Evolutionary conservation across 345 rosid species (phyloP), one percentile per base, ranked within the genome.

Genomic region (Rhodamnia rubescens): DNA sequence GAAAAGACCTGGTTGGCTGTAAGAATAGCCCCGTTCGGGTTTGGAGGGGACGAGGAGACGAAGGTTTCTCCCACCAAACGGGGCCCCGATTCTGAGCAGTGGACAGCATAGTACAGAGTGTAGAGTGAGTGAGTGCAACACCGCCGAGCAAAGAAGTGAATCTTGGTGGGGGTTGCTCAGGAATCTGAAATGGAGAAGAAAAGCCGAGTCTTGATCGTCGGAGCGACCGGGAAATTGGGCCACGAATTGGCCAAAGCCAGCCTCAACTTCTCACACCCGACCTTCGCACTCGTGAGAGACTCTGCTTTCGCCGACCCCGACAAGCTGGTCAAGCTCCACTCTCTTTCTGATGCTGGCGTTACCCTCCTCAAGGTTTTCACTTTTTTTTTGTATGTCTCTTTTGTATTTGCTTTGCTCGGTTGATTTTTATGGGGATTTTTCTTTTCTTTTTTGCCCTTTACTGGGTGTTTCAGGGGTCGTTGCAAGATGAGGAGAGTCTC

Each of bases 201-300:
- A 88, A 93, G 94, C 93, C 94, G 61, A 87, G 92, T 94, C 49
- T 86, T 96, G 89, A 89, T 96, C 74, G 91, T 96, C 36, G 98
- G 96, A 84, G 96, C 91, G 85, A 93, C 96, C 0, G 98, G 98
- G 85, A 89, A 92, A 83, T 83, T 94, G 84, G 98, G 98, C 7
- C 84, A 89, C 80, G 90, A 90, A 54, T 86, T 94, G 84, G 95
- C 95, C 52, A 87, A 85, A 84, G 90, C 87, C 85, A 92, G 94
- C 88, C 89, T 93, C 54, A 83, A 88, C 80, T 91, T 85, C 83
- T 87, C 82, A 20, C 96, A 94, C 86, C 95, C 92, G 3, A 95
- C 98, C 22, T 94, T 90, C 85, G 90, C 90, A 44, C 93, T 95
- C 75, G 90, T 91, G 81, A 92, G 96, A 81, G 88, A 86, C 74